phyloP scores from a whole-genome alignment of 2,329 filamentous ascomycete genomes.

The Apiospora aurea region DNA sequence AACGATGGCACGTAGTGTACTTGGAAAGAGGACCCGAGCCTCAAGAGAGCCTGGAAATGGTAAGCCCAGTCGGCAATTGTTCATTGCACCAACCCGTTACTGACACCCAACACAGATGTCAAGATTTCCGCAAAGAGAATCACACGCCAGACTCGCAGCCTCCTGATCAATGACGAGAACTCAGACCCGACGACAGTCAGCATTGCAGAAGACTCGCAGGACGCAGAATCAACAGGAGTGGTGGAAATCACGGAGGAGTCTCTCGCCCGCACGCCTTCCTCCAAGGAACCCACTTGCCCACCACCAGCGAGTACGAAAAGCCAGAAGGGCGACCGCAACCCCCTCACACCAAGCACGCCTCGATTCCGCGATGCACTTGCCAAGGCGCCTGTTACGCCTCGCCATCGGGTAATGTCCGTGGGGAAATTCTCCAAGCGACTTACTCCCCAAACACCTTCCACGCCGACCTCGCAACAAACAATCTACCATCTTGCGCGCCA shows the following conservation, averaged over 20 bases:
- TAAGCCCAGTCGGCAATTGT: conserved; percentile 31
- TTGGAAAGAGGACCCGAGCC: conserved; percentile 43
- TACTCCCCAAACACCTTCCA: conserved; percentile 78
- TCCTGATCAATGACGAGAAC: conserved; percentile 70
- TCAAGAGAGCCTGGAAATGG: conserved; percentile 40
- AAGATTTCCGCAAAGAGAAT: conserved; percentile 54
- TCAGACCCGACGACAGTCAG: conserved; percentile 60
- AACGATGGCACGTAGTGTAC: conserved; percentile 43
- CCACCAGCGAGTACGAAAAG: conserved; percentile 42
- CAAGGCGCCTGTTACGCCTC: conserved; percentile 77
- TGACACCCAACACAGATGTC: conserved; percentile 34
- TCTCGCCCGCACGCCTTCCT: conserved; percentile 25
- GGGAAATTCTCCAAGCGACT: conserved; percentile 79
- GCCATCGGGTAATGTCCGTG: conserved; percentile 80
- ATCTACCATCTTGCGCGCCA: conserved; percentile 89
- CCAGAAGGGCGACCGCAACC: conserved; percentile 37
- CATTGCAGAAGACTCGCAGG: conserved; percentile 35
- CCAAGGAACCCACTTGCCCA: conserved; percentile 30
- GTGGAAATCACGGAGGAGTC: conserved; percentile 45
- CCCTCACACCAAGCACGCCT: conserved; percentile 75
- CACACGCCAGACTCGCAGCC: conserved; percentile 51
- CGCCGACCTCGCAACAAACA: conserved; percentile 73
- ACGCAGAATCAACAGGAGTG: conserved; percentile 43
- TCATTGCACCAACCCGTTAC: conserved; percentile 26
- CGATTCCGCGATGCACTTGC: conserved; percentile 81